phyloP scores from a whole-genome alignment of 176 grass and related monocot genomes.

The Neostapfia colusana region DNA sequence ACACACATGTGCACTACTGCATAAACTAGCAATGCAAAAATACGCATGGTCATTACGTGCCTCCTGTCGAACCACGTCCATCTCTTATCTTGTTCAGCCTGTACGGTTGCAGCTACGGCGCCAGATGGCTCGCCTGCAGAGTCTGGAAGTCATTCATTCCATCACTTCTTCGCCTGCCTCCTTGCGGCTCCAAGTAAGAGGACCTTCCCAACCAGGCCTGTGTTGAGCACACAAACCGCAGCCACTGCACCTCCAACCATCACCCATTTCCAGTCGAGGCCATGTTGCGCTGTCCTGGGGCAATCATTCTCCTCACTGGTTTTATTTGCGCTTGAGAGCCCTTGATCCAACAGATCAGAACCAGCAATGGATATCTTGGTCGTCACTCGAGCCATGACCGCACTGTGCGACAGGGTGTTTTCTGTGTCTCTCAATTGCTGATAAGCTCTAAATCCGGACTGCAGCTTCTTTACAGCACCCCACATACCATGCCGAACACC shows the following conservation, averaged over 20 bases:
- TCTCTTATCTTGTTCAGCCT: neutral
- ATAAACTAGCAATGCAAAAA: conserved; percentile 20
- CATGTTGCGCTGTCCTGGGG: conserved; percentile 36
- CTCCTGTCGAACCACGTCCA: conserved; percentile 4
- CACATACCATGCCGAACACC: conserved; percentile 95
- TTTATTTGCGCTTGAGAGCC: conserved; percentile 9
- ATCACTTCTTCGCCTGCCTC: conserved; percentile 68
- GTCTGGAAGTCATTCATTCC: conserved; percentile 15
- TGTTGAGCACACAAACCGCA: conserved; percentile 62
- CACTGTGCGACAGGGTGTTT: conserved; percentile 49
- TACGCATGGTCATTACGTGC: conserved; percentile 23
- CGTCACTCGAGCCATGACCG: conserved; percentile 60
- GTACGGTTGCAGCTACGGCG: neutral
- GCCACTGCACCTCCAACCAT: conserved; percentile 75
- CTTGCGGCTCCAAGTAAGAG: conserved; percentile 73
- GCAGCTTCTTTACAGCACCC: conserved; percentile 92
- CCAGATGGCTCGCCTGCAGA: conserved; percentile 7
- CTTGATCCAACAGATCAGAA: conserved; percentile 25
- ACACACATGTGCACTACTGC: conserved; percentile 9
- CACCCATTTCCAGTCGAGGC: conserved; percentile 90
- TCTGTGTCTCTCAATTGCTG: conserved; percentile 59
- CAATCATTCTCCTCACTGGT: conserved; percentile 19
- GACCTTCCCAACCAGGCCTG: conserved; percentile 69
- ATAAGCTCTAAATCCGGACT: conserved; percentile 83
- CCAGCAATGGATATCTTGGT: conserved; percentile 51